Base-by-base conservation (phyloP, 805 yeast genomes). In the Saturnispora quitensis region DNA sequence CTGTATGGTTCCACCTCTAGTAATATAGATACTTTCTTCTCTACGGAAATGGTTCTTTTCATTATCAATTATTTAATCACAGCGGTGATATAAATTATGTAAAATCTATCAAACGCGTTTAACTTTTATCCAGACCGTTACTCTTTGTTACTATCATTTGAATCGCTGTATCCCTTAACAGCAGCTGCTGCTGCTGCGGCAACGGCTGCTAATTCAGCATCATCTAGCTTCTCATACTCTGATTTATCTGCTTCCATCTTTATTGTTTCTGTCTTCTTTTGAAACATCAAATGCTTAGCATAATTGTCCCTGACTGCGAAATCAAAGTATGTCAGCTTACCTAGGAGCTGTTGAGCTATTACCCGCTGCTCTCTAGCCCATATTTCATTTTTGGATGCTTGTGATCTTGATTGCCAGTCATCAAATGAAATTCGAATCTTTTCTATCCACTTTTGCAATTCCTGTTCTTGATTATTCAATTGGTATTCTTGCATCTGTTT, bases 351-450 rank as follows among this genome's bases (percentile, higher is more conserved):
- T 42, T 71, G 72, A 1, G 78, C 76, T 8, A 76, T 72, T 10
- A 61, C 55, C 36, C 77, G 60, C 55, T 72, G 68, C 53, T 75
- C 80, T 9, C 73, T 57, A 2, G 55, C 56, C 80, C 80, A 76
- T 38, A 73, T 64, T n/a, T 70, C 73, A 43, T 60, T 62, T 44
- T 68, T 72, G 1, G 63, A 62, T 3, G 60, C 61, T 20, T 67
- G 69, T 9, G 69, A 53, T 40, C 73, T 50, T 1, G 69, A 62
- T 6, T 62, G 54, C 81, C 81, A 76, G 31, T 69, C 68, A 22
- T 73, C 77, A 35, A 70, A 74, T 0, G 79, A 77, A 0, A 65
- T 68, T n/a, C 66, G 62, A n/a, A 76, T 63, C 54, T 70, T 72
- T 31, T 67, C 67, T 3, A 51, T 18, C 48, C 44, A 44, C 7